A percentile compares a stretch with the other conserved stretches of the same genome.
Conservation (phyloP, 2,329 filamentous ascomycete genomes). For the Neonectria neomacrospora region DNA sequence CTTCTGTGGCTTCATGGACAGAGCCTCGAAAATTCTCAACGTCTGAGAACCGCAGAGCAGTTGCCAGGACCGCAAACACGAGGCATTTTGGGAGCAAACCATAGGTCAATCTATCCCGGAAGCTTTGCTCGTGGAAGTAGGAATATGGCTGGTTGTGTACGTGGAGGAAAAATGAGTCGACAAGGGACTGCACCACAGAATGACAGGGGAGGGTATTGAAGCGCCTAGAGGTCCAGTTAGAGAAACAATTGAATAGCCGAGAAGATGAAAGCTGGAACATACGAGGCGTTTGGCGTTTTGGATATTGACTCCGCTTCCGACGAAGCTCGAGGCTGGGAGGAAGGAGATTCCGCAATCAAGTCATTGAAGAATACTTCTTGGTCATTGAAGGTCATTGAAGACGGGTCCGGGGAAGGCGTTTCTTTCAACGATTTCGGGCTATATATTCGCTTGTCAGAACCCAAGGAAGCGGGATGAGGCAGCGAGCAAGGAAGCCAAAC, state of each 20-base stretch:
- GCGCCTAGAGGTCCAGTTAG: not conserved
- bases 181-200: slow-evolving; percentile 8
- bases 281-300: not conserved
- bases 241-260: not conserved
- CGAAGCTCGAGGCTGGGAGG: not conserved
- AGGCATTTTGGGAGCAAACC: slow-evolving; percentile 19
- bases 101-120: slow-evolving; percentile 8
- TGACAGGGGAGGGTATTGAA: slow-evolving; percentile 8
- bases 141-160: slow-evolving; percentile 26
- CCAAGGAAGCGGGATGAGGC: not conserved
- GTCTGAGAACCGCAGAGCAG: slow-evolving; percentile 18
- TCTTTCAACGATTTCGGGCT: not conserved
- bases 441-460: not conserved
- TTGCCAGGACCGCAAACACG: slow-evolving; percentile 22
- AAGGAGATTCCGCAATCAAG: not conserved
- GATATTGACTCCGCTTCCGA: not conserved
- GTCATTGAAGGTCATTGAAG: not conserved
- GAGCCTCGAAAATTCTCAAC: slow-evolving; percentile 12
- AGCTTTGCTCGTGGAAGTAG: slow-evolving; percentile 27
- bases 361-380: not conserved
- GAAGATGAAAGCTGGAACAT: not conserved
- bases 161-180: slow-evolving; percentile 24
- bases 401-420: not conserved
- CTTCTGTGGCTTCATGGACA: slow-evolving; percentile 17
- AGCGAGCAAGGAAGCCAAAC: not conserved